Percentiles rank a stretch among this genome's conserved stretches.
Evolutionary conservation across 2,329 filamentous ascomycete species (phyloP).

Genomic region (Cladobotryum mycophilum): DNA sequence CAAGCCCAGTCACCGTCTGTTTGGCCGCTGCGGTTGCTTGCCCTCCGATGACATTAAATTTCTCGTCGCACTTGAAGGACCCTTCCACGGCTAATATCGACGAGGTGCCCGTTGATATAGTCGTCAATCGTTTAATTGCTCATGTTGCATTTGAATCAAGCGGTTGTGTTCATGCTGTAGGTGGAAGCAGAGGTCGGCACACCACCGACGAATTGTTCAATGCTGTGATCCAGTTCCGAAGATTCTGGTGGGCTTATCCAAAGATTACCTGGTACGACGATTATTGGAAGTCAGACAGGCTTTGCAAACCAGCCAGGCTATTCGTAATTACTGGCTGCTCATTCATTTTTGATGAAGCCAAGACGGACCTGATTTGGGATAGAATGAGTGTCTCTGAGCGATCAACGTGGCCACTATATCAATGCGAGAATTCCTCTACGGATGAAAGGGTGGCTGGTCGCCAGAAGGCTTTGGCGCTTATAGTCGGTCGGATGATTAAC

Average conservation of each 20-base stretch:
- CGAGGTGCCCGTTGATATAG: constrained; percentile 1
- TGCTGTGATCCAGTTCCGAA: not conserved
- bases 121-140: not conserved
- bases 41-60: not conserved
- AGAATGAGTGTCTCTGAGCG: not conserved
- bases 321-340: not conserved
- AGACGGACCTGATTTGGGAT: constrained; percentile 1
- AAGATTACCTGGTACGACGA: not conserved
- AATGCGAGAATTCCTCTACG: not conserved
- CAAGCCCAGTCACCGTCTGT: not conserved
- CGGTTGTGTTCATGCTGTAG: constrained; percentile 1
- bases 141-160: constrained; percentile 2
- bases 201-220: not conserved
- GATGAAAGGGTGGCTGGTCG: not conserved
- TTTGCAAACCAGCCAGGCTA: not conserved
- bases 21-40: not conserved
- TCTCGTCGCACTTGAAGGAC: not conserved
- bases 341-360: not conserved
- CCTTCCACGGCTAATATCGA: not conserved
- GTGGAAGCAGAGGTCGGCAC: not conserved
- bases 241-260: not conserved
- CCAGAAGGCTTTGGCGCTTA: not conserved
- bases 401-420: not conserved
- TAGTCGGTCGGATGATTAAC: not conserved
- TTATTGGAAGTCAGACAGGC: constrained; percentile 2